Base-by-base conservation (phyloP, 495 filamentous ascomycete genomes). In the Xylaria sp. region DNA sequence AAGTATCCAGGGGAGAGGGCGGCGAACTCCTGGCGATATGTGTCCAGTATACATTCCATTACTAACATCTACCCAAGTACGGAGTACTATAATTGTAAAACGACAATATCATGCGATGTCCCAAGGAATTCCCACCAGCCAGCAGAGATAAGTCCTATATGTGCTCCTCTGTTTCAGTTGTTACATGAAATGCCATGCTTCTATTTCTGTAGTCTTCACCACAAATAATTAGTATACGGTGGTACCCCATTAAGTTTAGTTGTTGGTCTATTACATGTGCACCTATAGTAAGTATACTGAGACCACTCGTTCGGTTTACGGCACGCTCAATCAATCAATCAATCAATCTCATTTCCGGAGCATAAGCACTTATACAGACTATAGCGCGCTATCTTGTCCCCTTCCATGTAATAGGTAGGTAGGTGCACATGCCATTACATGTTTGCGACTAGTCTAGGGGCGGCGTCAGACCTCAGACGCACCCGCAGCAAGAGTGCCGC, bases 131-230 rank as follows among this genome's bases (percentile, higher is more conserved):
- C 21, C 24, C 29, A 17, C 50, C 50, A 11, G 24, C 5, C 21
- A 5, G 26, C 50, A 55, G 26, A 26, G 14, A 55, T 55, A 11
- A 33, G 53, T 31, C 15, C 53, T 57, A 29, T 17, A 21, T 50
- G 15, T 50, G 15, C 57, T 37, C 57, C 57, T 37, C 57, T 33
- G 57, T 59, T 59, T 37, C 33, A 59, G 37, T 62, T 15, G 35
- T 62, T 43, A 24, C 9, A 43, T 62, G 59, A 7, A 41, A n/a
- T 26, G 58, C 58, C 8, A 24, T 26, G 15, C 9, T 61, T 43
- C 61, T 31, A 44, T 46, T 48, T 37, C 41, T 21, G 57, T 21
- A 17, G 7, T 37, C 9, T 6, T 33, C 41, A 35, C 24, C 61
- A 64, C 15, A 48, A 0, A 9, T 44, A 6, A 9, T 37, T n/a